Conservation (phyloP, 164 flowering plant genomes). For the Brasenia schreberi region DNA sequence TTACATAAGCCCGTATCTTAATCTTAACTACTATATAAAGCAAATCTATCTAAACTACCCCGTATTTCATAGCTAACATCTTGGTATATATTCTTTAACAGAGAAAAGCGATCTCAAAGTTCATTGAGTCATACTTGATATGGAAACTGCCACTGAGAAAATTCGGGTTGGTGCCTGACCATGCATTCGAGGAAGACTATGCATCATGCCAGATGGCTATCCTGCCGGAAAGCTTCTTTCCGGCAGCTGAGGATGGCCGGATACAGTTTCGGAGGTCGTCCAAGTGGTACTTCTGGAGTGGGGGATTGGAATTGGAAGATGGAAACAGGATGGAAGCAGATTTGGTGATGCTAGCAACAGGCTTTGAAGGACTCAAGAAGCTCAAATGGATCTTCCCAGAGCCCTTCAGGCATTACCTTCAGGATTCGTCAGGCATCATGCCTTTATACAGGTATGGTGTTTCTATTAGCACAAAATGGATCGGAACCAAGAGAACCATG, state of each 20-base stretch:
- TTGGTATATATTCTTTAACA: slow-evolving; percentile 8
- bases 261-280: slow-evolving; percentile 31
- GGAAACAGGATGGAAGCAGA: slow-evolving; percentile 61
- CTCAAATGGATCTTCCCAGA: slow-evolving; percentile 54
- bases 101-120: slow-evolving; percentile 52
- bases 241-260: slow-evolving; percentile 50
- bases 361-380: slow-evolving; percentile 77
- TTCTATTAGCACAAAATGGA: background rate
- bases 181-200: slow-evolving; percentile 27
- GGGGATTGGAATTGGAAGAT: slow-evolving; percentile 70
- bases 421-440: slow-evolving; percentile 48
- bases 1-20: too few relatives aligned
- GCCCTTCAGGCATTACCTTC: slow-evolving; percentile 50
- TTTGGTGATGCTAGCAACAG: slow-evolving; percentile 77
- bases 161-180: slow-evolving; percentile 41
- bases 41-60: too few relatives aligned
- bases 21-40: too few relatives aligned
- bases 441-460: slow-evolving; percentile 63
- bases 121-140: slow-evolving; percentile 38
- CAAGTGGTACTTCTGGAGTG: slow-evolving; percentile 40
- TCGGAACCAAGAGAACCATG: background rate
- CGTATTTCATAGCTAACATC: too few relatives aligned
- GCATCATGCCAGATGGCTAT: slow-evolving; percentile 23
- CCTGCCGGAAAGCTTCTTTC: slow-evolving; percentile 40
- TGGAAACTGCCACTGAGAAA: slow-evolving; percentile 30